Evolutionary conservation across 345 rosid genomes (phyloP).

Genomic region (Fremontodendron californicum): DNA sequence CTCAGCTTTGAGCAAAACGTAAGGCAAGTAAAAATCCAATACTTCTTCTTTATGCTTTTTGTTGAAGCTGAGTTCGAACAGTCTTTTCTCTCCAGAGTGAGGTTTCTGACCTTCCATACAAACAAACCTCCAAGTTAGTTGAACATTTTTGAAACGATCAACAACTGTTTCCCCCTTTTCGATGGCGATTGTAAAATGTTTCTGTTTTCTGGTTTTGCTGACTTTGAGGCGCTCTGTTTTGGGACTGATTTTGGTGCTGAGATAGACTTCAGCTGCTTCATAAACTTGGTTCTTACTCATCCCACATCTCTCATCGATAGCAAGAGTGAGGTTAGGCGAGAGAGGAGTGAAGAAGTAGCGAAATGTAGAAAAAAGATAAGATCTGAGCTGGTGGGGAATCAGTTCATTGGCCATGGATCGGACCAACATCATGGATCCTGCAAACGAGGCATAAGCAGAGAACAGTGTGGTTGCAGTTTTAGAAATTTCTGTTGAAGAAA

Average conservation of each 20-base stretch:
- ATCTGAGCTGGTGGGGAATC: slow-evolving; percentile 38
- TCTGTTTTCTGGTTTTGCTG: slow-evolving; percentile 55
- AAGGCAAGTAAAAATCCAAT: slow-evolving; percentile 47
- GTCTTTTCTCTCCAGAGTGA: slow-evolving; percentile 15
- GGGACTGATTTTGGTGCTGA: slow-evolving; percentile 38
- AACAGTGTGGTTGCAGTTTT: not conserved
- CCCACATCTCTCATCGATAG: slow-evolving; percentile 46
- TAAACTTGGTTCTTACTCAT: slow-evolving; percentile 41
- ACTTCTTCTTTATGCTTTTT: slow-evolving; percentile 50
- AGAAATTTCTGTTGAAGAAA: slow-evolving; percentile 5
- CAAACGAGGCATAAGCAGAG: slow-evolving; percentile 54
- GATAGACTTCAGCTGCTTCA: slow-evolving; percentile 42
- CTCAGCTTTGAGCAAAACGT: slow-evolving; percentile 41
- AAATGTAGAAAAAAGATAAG: slow-evolving; percentile 25
- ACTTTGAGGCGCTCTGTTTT: slow-evolving; percentile 37
- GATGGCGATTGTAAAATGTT: slow-evolving; percentile 38
- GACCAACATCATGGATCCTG: slow-evolving; percentile 48
- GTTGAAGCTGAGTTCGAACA: slow-evolving; percentile 51
- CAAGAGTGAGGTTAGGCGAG: slow-evolving; percentile 45
- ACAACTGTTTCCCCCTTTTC: slow-evolving; percentile 50
- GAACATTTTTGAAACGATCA: slow-evolving; percentile 47
- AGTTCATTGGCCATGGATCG: slow-evolving; percentile 41
- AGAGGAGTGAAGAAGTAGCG: slow-evolving; percentile 33
- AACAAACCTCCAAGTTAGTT: slow-evolving; percentile 47
- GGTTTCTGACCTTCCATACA: slow-evolving; percentile 34